Conservation (phyloP, 352 stramenopile species). For the Phytophthora hibernalis region DNA sequence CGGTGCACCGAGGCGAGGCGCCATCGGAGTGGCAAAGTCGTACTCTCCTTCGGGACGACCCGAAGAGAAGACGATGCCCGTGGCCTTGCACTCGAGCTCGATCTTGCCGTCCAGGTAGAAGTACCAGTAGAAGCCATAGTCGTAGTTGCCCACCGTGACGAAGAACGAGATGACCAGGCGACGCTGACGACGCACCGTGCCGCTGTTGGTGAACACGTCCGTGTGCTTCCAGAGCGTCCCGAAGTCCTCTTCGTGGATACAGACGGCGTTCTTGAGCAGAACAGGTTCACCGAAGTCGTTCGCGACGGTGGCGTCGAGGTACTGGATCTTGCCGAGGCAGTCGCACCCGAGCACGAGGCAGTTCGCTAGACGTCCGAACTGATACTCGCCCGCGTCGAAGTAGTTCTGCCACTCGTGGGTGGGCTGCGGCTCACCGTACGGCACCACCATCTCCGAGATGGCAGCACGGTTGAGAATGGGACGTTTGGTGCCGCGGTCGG, state of each 20-base stretch:
- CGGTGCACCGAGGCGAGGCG: slow-evolving; percentile 64
- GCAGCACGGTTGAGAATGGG: slow-evolving; percentile 62
- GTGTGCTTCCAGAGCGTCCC: slow-evolving; percentile 83
- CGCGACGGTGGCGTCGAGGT: slow-evolving; percentile 75
- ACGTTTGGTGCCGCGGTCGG: slow-evolving; percentile 28
- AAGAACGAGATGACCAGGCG: slow-evolving; percentile 84
- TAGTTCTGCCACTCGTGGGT: slow-evolving; percentile 78
- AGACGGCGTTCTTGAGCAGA: slow-evolving; percentile 71
- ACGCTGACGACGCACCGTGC: slow-evolving; percentile 54
- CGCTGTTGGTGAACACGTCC: slow-evolving; percentile 31
- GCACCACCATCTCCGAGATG: slow-evolving; percentile 84
- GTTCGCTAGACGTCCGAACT: slow-evolving; percentile 73
- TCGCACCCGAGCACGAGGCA: slow-evolving; percentile 80
- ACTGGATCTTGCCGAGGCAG: slow-evolving; percentile 85
- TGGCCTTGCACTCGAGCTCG: slow-evolving; percentile 80
- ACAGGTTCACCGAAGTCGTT: slow-evolving; percentile 59
- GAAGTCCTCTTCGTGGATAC: slow-evolving; percentile 87
- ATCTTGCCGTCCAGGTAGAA: slow-evolving; percentile 78
- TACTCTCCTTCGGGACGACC: slow-evolving; percentile 57
- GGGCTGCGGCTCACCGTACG: slow-evolving; percentile 67
- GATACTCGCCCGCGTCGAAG: slow-evolving; percentile 82
- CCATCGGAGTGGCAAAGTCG: slow-evolving; percentile 50
- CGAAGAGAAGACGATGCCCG: slow-evolving; percentile 79
- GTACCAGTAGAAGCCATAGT: slow-evolving; percentile 82
- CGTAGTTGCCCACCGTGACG: slow-evolving; percentile 82